Evolutionary conservation across 768 basidiomycete genomes (phyloP).

Genomic region (Trametes cingulata): DNA sequence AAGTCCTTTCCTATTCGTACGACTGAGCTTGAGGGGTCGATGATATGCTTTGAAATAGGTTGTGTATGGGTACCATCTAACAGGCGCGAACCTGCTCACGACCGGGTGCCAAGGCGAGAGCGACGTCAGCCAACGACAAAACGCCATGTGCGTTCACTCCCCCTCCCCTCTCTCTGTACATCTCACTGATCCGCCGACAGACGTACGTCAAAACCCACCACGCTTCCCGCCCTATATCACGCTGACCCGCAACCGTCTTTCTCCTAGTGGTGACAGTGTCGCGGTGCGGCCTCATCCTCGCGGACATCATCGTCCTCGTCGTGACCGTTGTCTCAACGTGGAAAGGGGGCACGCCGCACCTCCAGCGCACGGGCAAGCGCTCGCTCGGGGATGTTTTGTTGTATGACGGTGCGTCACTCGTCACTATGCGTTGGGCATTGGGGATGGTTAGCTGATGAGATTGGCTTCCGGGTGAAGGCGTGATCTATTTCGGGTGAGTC

Average conservation of each 20-base stretch:
- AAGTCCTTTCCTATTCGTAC: background rate
- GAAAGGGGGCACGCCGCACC: background rate
- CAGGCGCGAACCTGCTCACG: background rate
- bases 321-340: background rate
- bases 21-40: no score
- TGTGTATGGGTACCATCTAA: background rate
- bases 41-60: no score
- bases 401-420: background rate
- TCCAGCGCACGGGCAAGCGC: no score
- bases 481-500: no score
- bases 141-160: background rate
- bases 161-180: background rate
- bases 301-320: constrained; percentile 1
- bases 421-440: no score
- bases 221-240: background rate
- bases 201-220: background rate
- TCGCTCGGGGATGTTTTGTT: background rate
- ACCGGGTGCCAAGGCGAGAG: background rate
- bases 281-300: background rate
- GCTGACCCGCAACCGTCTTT: background rate
- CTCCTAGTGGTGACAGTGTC: background rate
- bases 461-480: no score
- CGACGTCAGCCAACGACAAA: background rate
- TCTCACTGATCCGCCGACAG: no score
- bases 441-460: no score